Conservation (phyloP, 2,329 filamentous ascomycete species). For the Sarocladium oryzae region DNA sequence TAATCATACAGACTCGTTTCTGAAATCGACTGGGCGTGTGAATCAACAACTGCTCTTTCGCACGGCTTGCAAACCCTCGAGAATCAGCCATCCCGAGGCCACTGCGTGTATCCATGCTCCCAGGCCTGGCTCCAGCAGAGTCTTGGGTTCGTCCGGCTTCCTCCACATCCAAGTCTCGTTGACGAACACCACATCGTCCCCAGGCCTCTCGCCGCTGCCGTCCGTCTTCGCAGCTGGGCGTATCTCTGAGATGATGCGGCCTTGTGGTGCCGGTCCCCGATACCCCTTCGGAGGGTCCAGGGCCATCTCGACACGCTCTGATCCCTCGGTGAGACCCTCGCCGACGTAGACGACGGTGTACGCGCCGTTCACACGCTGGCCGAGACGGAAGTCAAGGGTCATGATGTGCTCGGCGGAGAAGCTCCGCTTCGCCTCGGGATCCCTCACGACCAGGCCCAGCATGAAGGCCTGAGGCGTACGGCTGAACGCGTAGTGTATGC, state of each 20-base stretch:
- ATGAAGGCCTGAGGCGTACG: slow-evolving; percentile 26
- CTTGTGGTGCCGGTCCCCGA: slow-evolving; percentile 17
- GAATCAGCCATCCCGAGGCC: slow-evolving; percentile 22
- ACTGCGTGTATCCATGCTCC: slow-evolving; percentile 25
- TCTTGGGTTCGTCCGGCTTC: slow-evolving; percentile 18
- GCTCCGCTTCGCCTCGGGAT: slow-evolving; percentile 15
- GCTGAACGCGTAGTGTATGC: slow-evolving; percentile 24
- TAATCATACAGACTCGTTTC: neutral
- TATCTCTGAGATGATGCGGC: slow-evolving; percentile 19
- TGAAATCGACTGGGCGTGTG: no score
- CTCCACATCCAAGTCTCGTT: slow-evolving; percentile 36
- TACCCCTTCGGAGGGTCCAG: slow-evolving; percentile 20
- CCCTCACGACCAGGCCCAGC: slow-evolving; percentile 19
- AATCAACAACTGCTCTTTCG: no score
- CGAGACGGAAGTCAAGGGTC: slow-evolving; percentile 16
- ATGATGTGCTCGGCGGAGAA: slow-evolving; percentile 20
- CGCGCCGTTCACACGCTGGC: slow-evolving; percentile 26
- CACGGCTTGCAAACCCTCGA: slow-evolving; percentile 17
- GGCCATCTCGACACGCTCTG: slow-evolving; percentile 23
- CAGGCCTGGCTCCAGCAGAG: slow-evolving; percentile 22
- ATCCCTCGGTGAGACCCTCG: neutral
- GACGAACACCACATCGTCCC: slow-evolving; percentile 21
- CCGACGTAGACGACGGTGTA: slow-evolving; percentile 22
- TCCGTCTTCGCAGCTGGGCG: no score
- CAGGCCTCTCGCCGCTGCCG: neutral